Percentiles rank a stretch among this genome's conserved stretches.
These are phyloP conservation scores for Tetragonia tetragonoides DNA, from an alignment of 148 eudicot species.

Conservation along the genomic window DNA sequence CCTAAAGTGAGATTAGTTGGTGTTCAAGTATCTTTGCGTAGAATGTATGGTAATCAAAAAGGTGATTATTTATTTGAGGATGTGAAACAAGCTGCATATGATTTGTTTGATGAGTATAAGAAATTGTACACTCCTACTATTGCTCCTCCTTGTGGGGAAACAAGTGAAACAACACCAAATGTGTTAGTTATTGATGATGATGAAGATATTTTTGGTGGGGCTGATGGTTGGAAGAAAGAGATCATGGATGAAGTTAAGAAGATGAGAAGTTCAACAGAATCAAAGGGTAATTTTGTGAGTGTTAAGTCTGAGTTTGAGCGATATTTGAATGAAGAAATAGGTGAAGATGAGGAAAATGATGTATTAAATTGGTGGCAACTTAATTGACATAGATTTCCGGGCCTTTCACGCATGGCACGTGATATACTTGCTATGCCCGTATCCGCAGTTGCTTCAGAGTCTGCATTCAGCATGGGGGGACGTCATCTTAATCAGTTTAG, in stretches of 20 bases:
- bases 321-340: background rate
- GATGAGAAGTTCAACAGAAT: too few species aligned
- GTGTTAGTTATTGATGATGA: background rate
- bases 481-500: background rate
- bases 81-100: background rate
- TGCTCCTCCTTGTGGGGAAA: background rate
- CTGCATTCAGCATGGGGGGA: background rate
- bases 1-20: background rate
- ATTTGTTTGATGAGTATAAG: conserved; percentile 2
- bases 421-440: conserved; percentile 6
- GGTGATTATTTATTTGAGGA: background rate
- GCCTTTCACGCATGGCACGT: conserved; percentile 4
- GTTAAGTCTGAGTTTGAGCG: conserved; percentile 2
- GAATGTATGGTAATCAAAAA: background rate
- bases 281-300: background rate
- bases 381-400: background rate
- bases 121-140: background rate
- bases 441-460: background rate
- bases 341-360: conserved; percentile 1
- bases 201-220: background rate
- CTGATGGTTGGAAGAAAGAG: background rate
- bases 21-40: conserved; percentile 1
- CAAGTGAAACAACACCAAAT: background rate
- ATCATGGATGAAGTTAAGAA: too few species aligned
- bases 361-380: background rate